Evolutionary conservation across 805 yeast genomes (phyloP).

Genomic region (Candida insectorum): DNA sequence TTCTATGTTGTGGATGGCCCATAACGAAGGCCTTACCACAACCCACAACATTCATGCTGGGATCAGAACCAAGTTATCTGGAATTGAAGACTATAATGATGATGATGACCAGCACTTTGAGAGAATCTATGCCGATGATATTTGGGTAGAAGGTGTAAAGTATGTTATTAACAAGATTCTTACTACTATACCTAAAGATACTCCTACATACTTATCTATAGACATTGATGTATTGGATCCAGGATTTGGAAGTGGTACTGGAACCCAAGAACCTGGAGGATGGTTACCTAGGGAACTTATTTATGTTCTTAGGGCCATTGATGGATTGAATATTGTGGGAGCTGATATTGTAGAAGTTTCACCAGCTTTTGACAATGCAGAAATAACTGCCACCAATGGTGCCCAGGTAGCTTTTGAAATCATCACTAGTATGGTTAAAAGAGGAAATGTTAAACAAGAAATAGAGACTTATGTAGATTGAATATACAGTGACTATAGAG

Average conservation of each 20-base stretch:
- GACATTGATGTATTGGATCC: constrained; percentile 68
- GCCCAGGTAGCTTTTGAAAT: constrained; percentile 71
- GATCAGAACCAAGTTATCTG: constrained; percentile 68
- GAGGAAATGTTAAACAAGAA: constrained; percentile 22
- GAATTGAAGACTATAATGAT: constrained; percentile 60
- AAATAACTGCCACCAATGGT: constrained; percentile 64
- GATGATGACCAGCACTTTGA: constrained; percentile 69
- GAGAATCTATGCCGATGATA: constrained; percentile 69
- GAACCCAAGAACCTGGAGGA: constrained; percentile 60
- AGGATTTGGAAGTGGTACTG: constrained; percentile 56
- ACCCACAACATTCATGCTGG: constrained; percentile 71
- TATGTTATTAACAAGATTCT: constrained; percentile 51
- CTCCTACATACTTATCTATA: constrained; percentile 74
- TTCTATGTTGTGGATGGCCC: constrained; percentile 82
- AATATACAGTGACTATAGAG: neutral
- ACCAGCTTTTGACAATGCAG: constrained; percentile 63
- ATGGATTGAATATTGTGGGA: constrained; percentile 46
- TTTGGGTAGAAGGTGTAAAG: constrained; percentile 65
- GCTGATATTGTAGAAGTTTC: constrained; percentile 60
- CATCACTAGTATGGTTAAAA: constrained; percentile 71
- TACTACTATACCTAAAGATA: constrained; percentile 53
- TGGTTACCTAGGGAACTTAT: constrained; percentile 54
- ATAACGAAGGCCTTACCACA: constrained; percentile 61
- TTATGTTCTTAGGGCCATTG: constrained; percentile 44
- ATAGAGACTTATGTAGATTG: constrained; percentile 4